Evolutionary conservation across 2,329 filamentous ascomycete genomes (phyloP).

Genomic region (Cryphonectria carpinicola): DNA sequence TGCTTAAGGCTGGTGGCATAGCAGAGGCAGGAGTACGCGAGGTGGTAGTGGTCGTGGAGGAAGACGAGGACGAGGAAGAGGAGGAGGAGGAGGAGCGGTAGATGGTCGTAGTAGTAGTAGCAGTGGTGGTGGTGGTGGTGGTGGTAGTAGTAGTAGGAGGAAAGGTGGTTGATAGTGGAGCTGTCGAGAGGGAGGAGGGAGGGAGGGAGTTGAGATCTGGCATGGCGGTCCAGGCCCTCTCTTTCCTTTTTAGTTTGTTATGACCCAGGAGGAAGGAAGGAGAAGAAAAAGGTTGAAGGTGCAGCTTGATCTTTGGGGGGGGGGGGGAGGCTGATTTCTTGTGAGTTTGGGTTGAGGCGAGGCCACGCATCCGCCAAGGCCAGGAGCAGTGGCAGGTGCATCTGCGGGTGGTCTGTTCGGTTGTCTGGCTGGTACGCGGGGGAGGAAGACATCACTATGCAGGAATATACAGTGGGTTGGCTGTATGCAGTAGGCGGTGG

Average conservation of each 20-base stretch:
- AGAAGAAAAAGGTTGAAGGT: not conserved
- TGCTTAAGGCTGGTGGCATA: slow-evolving; percentile 42
- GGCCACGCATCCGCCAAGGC: slow-evolving; percentile 4
- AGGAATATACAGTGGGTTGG: not conserved
- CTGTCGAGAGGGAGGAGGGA: slow-evolving; percentile 33
- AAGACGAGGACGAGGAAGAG: slow-evolving; percentile 36
- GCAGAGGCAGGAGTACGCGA: slow-evolving; percentile 36
- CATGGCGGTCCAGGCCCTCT: slow-evolving; percentile 22
- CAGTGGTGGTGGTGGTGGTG: not conserved
- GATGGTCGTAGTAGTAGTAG: not conserved
- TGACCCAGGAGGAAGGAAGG: not conserved
- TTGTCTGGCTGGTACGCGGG: not conserved
- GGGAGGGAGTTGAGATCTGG: slow-evolving; percentile 65
- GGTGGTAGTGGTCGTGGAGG: slow-evolving; percentile 32
- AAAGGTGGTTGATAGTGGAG: not conserved
- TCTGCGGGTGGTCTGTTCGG: not conserved
- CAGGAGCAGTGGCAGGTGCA: slow-evolving; percentile 3
- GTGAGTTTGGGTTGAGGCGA: slow-evolving; percentile 3
- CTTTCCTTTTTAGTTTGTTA: not conserved
- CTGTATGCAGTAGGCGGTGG: too few species aligned
- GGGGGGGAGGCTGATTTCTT: not conserved
- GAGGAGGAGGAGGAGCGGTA: slow-evolving; percentile 35
- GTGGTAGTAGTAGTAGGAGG: not conserved
- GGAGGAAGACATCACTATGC: not conserved
- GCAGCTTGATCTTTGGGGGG: not conserved